A percentile compares a stretch with the other conserved stretches of the same genome.
phyloP scores from a whole-genome alignment of 2,329 filamentous ascomycete genomes.

The Fusarium napiforme region DNA sequence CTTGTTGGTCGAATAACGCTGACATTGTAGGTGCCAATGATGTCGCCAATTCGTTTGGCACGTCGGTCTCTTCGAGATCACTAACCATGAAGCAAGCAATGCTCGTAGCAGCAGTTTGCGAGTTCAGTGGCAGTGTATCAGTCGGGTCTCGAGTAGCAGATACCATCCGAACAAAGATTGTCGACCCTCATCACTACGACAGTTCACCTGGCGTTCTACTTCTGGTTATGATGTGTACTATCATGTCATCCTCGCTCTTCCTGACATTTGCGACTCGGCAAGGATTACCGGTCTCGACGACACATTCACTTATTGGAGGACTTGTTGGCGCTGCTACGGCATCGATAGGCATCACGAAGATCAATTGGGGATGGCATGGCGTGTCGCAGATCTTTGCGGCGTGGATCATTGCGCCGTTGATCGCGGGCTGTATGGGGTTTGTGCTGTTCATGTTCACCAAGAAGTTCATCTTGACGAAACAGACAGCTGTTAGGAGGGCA shows the following conservation, averaged over 20 bases:
- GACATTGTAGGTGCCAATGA: constrained; percentile 64
- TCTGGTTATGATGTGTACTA: constrained; percentile 65
- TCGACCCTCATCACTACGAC: constrained; percentile 60
- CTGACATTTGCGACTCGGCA: constrained; percentile 62
- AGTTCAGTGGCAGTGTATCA: constrained; percentile 68
- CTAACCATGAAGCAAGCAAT: constrained; percentile 70
- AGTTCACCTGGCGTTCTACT: constrained; percentile 65
- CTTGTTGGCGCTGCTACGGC: constrained; percentile 52
- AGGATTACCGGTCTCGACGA: constrained; percentile 65
- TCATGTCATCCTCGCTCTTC: constrained; percentile 62
- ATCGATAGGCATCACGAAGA: constrained; percentile 49
- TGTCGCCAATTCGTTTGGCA: constrained; percentile 81
- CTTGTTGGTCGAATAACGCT: background rate
- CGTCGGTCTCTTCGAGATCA: constrained; percentile 76
- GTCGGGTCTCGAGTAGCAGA: constrained; percentile 70
- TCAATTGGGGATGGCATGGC: constrained; percentile 53
- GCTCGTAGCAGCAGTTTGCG: constrained; percentile 67
- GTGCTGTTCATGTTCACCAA: constrained; percentile 51
- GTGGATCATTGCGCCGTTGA: constrained; percentile 51
- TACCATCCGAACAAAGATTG: constrained; percentile 67
- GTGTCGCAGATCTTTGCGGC: constrained; percentile 54
- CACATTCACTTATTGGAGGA: constrained; percentile 61
- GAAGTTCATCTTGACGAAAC: constrained; percentile 44
- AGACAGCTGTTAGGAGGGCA: constrained; percentile 48
- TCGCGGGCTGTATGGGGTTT: constrained; percentile 49